Conservation (phyloP, 352 stramenopile species). For the Phytophthora kernoviae region DNA sequence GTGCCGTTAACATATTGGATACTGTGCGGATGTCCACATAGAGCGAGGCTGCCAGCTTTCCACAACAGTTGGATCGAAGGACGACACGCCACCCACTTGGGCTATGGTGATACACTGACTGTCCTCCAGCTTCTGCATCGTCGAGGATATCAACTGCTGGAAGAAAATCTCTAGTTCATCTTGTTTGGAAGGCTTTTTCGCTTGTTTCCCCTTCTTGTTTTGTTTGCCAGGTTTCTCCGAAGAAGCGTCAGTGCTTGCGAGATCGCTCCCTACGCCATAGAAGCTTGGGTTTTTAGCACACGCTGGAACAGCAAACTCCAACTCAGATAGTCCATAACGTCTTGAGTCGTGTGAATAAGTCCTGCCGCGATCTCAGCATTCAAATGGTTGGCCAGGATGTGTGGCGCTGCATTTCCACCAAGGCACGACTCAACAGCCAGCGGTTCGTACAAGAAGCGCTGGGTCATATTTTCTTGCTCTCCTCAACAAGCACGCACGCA, state of each 20-base stretch:
- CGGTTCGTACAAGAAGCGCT: conserved; percentile 98
- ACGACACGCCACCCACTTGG: conserved; percentile 29
- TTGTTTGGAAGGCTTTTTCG: conserved; percentile 28
- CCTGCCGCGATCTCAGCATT: conserved; percentile 97
- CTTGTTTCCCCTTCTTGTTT: conserved; percentile 21
- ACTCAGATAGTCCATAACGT: conserved; percentile 95
- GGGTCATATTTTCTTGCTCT: conserved; percentile 99
- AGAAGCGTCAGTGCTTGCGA: not conserved
- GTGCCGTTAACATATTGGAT: conserved; percentile 58
- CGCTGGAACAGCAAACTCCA: conserved; percentile 98
- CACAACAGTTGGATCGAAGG: conserved; percentile 87
- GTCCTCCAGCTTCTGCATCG: conserved; percentile 83
- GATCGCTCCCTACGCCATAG: conserved; percentile 82
- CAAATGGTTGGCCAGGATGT: conserved; percentile 88
- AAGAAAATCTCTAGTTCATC: conserved; percentile 73
- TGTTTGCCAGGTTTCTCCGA: conserved; percentile 22
- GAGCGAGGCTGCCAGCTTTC: conserved; percentile 94
- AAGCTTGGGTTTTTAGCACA: conserved; percentile 96
- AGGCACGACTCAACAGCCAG: conserved; percentile 98
- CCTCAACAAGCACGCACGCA: conserved; percentile 97
- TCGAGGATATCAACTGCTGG: conserved; percentile 74
- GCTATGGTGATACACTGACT: conserved; percentile 79
- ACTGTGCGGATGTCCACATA: conserved; percentile 95
- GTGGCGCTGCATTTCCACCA: conserved; percentile 66
- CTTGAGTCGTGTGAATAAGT: conserved; percentile 82